Evolutionary conservation across 2,329 filamentous ascomycete species (phyloP).

Genomic region (Neonectria magnoliae): DNA sequence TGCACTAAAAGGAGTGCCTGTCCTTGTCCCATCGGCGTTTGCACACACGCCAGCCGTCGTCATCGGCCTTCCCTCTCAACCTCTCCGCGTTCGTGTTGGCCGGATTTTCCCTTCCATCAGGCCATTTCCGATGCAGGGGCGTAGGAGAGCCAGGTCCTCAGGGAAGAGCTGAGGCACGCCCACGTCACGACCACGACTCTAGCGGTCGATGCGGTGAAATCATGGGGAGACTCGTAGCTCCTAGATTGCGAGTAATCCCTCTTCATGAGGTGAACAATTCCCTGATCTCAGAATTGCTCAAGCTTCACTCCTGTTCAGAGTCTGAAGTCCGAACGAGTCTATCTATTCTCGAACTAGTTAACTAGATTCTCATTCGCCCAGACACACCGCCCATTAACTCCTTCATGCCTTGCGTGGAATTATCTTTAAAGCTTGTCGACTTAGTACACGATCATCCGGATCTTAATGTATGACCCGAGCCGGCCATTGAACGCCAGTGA

Average conservation of each 20-base stretch:
- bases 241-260: not conserved
- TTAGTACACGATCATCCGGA: not conserved
- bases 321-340: not conserved
- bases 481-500: no score
- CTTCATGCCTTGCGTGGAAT: not conserved
- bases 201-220: conserved; percentile 7
- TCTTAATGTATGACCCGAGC: not conserved
- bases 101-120: conserved; percentile 9
- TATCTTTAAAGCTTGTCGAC: not conserved
- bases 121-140: conserved; percentile 22
- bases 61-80: conserved; percentile 20
- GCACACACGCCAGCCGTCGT: not conserved
- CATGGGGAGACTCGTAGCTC: conserved; percentile 1
- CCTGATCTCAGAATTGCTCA: not conserved
- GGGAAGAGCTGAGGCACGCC: conserved; percentile 8
- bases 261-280: not conserved
- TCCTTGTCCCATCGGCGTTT: conserved; percentile 17
- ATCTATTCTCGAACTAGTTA: not conserved
- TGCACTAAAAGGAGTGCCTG: not conserved
- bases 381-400: not conserved
- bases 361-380: not conserved
- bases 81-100: conserved; percentile 10
- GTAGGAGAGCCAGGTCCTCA: not conserved
- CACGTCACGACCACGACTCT: conserved; percentile 5
- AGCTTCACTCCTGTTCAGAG: not conserved